Evolutionary conservation across 768 basidiomycete species (phyloP).

Genomic region (Termitomyces sp.): DNA sequence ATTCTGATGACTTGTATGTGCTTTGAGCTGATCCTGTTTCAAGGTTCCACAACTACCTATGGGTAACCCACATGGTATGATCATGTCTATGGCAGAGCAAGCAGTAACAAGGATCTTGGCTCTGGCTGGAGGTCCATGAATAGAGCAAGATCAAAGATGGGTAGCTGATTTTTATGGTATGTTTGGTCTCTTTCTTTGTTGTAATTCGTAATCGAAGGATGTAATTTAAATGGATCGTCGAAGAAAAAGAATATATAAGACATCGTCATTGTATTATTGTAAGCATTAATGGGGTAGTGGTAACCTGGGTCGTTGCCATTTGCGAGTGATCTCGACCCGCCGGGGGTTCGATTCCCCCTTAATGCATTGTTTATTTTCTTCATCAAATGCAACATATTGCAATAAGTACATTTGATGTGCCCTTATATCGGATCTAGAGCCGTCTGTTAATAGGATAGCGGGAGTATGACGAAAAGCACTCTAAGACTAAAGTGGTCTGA

Average conservation of each 20-base stretch:
- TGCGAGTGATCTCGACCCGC: constrained; percentile 51
- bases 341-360: constrained; percentile 87
- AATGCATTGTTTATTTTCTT: constrained; percentile 40
- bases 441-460: no score
- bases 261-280: no score
- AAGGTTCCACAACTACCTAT: constrained; percentile 48
- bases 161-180: no score
- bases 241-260: no score
- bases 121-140: constrained; percentile 44
- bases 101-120: constrained; percentile 51
- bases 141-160: background rate
- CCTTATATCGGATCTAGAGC: no score
- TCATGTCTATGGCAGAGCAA: constrained; percentile 57
- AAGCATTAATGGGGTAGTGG: constrained; percentile 2
- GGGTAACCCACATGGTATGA: constrained; percentile 50
- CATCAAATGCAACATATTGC: no score
- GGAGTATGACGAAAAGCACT: no score
- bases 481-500: constrained; percentile 1
- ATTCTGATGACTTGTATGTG: background rate
- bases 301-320: constrained; percentile 2
- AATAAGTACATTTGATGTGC: no score
- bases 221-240: no score
- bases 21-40: background rate
- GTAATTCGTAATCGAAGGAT: no score
- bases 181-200: no score